A percentile compares a stretch with the other conserved stretches of the same genome.
These are phyloP conservation scores for Pythium phragmiticola DNA, from an alignment of 352 stramenopile species.

Conservation along the genomic window DNA sequence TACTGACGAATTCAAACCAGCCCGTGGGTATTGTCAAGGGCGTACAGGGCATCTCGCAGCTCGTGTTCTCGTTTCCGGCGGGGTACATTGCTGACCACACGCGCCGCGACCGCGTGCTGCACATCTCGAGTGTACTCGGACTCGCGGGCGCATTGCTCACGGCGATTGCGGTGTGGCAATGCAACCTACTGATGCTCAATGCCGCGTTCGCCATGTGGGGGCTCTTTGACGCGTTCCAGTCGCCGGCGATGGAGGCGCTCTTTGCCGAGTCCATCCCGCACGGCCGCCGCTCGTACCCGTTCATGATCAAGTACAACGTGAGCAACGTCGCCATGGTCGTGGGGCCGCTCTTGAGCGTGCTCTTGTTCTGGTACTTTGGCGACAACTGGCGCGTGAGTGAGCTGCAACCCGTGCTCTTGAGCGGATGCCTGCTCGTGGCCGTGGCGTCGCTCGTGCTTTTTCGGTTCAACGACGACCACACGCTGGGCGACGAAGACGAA, in stretches of 20 bases:
- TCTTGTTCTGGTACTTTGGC: slow-evolving; percentile 63
- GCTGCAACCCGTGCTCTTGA: slow-evolving; percentile 59
- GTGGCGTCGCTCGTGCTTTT: slow-evolving; percentile 49
- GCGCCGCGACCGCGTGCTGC: slow-evolving; percentile 68
- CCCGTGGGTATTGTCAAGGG: slow-evolving; percentile 82
- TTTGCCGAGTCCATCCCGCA: slow-evolving; percentile 78
- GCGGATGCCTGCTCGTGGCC: slow-evolving; percentile 46
- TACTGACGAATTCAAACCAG: slow-evolving; percentile 63
- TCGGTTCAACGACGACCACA: slow-evolving; percentile 63
- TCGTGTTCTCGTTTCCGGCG: slow-evolving; percentile 70
- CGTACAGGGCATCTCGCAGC: slow-evolving; percentile 79
- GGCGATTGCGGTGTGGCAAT: slow-evolving; percentile 48
- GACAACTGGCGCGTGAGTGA: slow-evolving; percentile 61
- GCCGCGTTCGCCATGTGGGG: slow-evolving; percentile 69
- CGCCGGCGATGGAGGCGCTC: slow-evolving; percentile 68
- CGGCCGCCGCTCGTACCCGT: slow-evolving; percentile 61
- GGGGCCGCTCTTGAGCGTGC: slow-evolving; percentile 49
- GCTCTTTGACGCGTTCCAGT: slow-evolving; percentile 67
- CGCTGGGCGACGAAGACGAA: slow-evolving; percentile 37
- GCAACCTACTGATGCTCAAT: slow-evolving; percentile 49
- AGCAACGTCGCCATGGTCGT: slow-evolving; percentile 70
- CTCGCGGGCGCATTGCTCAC: slow-evolving; percentile 47
- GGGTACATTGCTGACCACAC: slow-evolving; percentile 68
- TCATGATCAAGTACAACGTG: slow-evolving; percentile 86
- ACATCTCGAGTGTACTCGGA: slow-evolving; percentile 53